Evolutionary conservation across 139 green algal species (phyloP).

Genomic region (Axilococcus clingmanii): DNA sequence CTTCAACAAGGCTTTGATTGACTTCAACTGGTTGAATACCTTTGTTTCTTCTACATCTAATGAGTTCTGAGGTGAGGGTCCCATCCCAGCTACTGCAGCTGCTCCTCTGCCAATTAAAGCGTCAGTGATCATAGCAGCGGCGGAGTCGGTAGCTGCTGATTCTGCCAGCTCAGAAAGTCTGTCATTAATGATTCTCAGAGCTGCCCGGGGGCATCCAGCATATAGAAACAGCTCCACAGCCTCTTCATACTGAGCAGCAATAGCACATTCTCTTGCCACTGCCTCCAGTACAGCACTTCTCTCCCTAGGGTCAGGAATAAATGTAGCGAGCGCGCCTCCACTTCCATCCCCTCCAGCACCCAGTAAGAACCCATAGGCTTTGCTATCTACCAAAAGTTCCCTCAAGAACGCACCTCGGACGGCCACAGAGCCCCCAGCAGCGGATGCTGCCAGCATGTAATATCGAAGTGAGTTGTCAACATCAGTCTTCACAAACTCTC

Average conservation of each 20-base stretch:
- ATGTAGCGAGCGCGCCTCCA: slow-evolving; percentile 34
- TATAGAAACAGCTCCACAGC: slow-evolving; percentile 79
- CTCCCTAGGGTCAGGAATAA: slow-evolving; percentile 36
- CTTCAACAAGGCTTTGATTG: neutral
- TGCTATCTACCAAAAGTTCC: slow-evolving; percentile 48
- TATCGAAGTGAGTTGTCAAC: slow-evolving; percentile 58
- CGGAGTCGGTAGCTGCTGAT: slow-evolving; percentile 4
- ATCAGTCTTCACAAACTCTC: slow-evolving; percentile 40
- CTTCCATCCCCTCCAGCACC: slow-evolving; percentile 33
- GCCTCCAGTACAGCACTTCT: slow-evolving; percentile 48
- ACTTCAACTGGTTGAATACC: slow-evolving; percentile 23
- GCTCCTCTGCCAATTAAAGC: neutral
- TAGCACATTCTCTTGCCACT: slow-evolving; percentile 65
- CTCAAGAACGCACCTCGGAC: slow-evolving; percentile 28
- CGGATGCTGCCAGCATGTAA: slow-evolving; percentile 55
- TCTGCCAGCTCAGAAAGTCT: slow-evolving; percentile 41
- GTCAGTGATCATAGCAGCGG: neutral
- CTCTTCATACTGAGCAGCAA: slow-evolving; percentile 49
- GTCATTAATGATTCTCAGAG: slow-evolving; percentile 58
- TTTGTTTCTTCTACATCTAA: slow-evolving; percentile 21
- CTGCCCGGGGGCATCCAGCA: slow-evolving; percentile 42
- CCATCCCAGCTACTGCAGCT: slow-evolving; percentile 14
- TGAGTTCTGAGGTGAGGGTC: neutral
- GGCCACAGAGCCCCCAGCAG: slow-evolving; percentile 20
- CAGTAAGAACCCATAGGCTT: slow-evolving; percentile 44